Base-by-base conservation (phyloP, 768 basidiomycete species). In the Naganishia onofrii region DNA sequence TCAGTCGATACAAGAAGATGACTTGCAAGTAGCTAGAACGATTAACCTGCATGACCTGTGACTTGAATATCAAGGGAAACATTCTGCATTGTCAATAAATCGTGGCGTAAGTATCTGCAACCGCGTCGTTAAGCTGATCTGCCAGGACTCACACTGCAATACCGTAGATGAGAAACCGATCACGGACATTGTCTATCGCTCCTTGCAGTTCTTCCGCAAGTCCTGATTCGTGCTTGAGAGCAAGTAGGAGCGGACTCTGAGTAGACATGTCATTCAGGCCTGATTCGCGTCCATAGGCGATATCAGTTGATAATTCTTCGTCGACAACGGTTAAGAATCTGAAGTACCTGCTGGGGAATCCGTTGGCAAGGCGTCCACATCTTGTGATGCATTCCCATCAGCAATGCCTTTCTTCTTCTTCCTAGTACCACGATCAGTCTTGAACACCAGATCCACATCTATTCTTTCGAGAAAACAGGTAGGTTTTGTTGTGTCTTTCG, bases 21-120 rank as follows among this genome's bases (percentile, higher is more conserved):
- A n/a, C n/a, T n/a, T n/a, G n/a, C n/a, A n/a, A n/a, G n/a, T n/a
- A n/a, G n/a, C 17, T 6, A 9, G 34, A 5, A 53, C 68, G 12
- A n/a, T n/a, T n/a, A 28, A 69, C 68, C 19, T 53, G 51, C 23
- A 58, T 44, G n/a, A 69, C 17, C 31, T 46, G 26, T n/a, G 44
- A 31, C 23, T 69, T 69, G 57, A 69, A 69, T 1, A 69, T 69
- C 46, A 69, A 23, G 29, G 68, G 68, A 36, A 69, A 69, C 42
- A 44, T 19, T n/a, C 67, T 68, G 44, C 34, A 36, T 36, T 36
- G 8, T 23, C 23, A 31, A 7, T 9, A 8, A 28, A 29, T 6
- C 28, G 34, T 29, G 15, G 21, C 5, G 51, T 67, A 8, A 53
- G 52, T 53, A 28, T 15, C 6, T 23, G 2, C 9, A 36, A 42